Evolutionary conservation across 164 flowering plant species (phyloP), one percentile per base, ranked within the genome.

Genomic region (Taxillus chinensis): DNA sequence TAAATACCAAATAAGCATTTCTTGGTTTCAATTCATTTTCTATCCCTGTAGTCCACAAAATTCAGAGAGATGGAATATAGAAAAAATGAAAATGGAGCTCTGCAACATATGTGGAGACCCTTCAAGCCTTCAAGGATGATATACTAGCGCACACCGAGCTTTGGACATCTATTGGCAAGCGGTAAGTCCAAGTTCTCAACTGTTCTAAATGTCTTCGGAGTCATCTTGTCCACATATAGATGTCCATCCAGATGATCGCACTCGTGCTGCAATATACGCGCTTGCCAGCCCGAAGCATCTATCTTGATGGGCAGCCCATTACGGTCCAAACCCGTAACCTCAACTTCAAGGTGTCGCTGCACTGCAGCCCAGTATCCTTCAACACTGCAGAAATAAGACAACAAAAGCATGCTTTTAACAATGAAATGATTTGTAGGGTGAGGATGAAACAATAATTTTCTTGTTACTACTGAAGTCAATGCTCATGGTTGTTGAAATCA

Each of bases 171-270:
- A 10, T 54, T 62, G 4, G 96, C 82, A 64, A 92, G 93, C 66
- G 98, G 98, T 57, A 90, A 76, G 63, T 76, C 87, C 75, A 90
- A 70, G 75, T 92, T 90, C 39, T 87, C 88, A 0, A 74, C 80
- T 5, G 81, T 85, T 70, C 98, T 77, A 64, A 90, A 87, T 45
- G 96, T 87, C 79, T 79, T 82, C 5, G 81, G 84, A 16, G 80
- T 74, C 87, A 92, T 82, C 79, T 80, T 86, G 75, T 92, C 98
- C 3, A 88, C 96, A 69, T 86, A 92, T 2, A 92, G 73, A 48
- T 86, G 85, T 59, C 98, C 98, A 52, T 88, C 96, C 73, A 92
- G 68, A 72, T 90, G 96, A 74, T 92, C 96, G 58, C 95, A 92
- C 60, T 92, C 98, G 37, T 92, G 98, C 70, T 90, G 96, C 46